Evolutionary conservation across 345 rosid species (phyloP), one percentile per base, ranked within the genome.

Genomic region (Dimocarpus longan): DNA sequence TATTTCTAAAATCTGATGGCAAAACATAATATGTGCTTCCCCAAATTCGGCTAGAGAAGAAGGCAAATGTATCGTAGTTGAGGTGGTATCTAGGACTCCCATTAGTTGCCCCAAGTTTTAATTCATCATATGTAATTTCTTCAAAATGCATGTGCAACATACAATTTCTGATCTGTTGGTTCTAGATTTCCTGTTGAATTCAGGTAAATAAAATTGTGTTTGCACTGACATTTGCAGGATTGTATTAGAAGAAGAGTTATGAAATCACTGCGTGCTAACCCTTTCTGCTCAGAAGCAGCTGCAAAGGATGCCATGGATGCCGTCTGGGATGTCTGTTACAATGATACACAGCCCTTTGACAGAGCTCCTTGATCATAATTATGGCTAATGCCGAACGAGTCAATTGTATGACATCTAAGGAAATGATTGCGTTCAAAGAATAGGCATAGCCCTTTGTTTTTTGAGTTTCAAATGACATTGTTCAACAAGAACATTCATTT

Each of bases 261-360:
- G 97, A 89, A 87, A 76, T 93, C 98, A 0, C 54, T 97, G 82
- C 79, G 62, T 4, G 87, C 82, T 19, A 97, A 93, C 76, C 97
- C 98, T 24, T 79, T 84, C 86, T 97, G 98, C 91, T 89, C 98
- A 10, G 86, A 88, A 80, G 89, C 86, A 24, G 95, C 94, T 42
- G 91, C 95, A 19, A 90, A 81, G 86, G 92, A 93, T 67, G 97
- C 98, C 2, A 91, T 96, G 93, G 95, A 94, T 82, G 98, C 95
- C 1, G 91, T 92, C 40, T 93, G 98, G 98, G 98, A 94, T 83
- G 85, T 89, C 71, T 97, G 98, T 84, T 97, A 97, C 85, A 93
- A 94, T 74, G 99, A 97, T 74, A 92, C 99, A 46, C 76, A 88
- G 74, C 99, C 98, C 77, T 97, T 97, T 77, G 97, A 94, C 63